Percentiles rank a stretch among this genome's conserved stretches.
These are phyloP conservation scores for Bolboschoenus planiculmis DNA, from an alignment of 176 grass and related monocot genomes.

Conservation along the genomic window DNA sequence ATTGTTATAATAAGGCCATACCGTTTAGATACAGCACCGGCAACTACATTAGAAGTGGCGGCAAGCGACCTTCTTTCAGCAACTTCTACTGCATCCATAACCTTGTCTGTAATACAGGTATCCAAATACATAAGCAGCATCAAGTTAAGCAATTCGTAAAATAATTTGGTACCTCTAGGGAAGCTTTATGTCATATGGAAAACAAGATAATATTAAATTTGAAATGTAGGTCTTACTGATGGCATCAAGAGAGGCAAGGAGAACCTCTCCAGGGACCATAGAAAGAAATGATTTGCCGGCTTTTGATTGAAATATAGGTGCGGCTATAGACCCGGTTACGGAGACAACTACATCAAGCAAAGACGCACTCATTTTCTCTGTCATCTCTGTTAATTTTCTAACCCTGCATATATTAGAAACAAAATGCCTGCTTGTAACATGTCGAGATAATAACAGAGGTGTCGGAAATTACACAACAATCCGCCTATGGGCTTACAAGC, in stretches of 20 bases:
- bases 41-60: constrained; percentile 60
- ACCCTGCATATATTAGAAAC: constrained; percentile 41
- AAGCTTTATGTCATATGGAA: neutral
- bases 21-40: constrained; percentile 63
- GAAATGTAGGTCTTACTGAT: constrained; percentile 48
- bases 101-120: constrained; percentile 45
- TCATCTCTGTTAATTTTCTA: constrained; percentile 81
- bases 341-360: constrained; percentile 65
- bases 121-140: neutral
- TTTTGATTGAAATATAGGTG: constrained; percentile 56
- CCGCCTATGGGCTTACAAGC: neutral
- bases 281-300: constrained; percentile 52
- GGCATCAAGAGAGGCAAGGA: constrained; percentile 75
- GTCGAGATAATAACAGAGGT: neutral
- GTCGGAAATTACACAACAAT: neutral
- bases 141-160: neutral
- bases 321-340: constrained; percentile 57
- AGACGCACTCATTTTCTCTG: constrained; percentile 75
- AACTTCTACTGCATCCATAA: constrained; percentile 73
- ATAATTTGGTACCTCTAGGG: neutral
- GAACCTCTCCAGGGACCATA: constrained; percentile 63
- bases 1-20: neutral
- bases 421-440: neutral
- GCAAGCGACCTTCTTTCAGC: constrained; percentile 69
- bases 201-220: neutral